Evolutionary conservation across 257 asterid species (phyloP), one percentile per base, ranked within the genome.

Genomic region (Asclepias syriaca): DNA sequence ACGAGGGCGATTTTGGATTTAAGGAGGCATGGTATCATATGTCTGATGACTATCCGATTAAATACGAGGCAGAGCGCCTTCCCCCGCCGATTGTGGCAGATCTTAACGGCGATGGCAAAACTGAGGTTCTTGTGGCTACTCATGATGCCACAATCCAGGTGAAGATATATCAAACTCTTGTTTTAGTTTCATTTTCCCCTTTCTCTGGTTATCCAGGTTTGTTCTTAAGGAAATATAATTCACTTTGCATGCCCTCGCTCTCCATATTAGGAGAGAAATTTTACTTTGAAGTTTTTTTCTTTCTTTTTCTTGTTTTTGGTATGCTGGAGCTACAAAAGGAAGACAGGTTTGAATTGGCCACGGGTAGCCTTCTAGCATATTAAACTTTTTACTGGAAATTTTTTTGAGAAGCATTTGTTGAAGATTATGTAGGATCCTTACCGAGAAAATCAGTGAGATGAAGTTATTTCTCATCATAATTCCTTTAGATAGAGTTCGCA

Each of bases 91-190:
- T 95, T 54, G 96, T 95, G 16, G 84, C 97, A 58, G 99, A 95
- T 90, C 93, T 95, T 74, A 95, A 95, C 75, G 99, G 99, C 43
- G 99, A 95, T 70, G 98, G 99, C 37, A 88, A 85, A 69, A 84
- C 80, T 27, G 99, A 95, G 88, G 90, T 95, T 77, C 93, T 95
- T 29, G 92, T 92, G 55, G 96, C 99, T 24, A 95, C 99, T 51
- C 97, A 92, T 80, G 99, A 95, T 80, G 97, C 98, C 46, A 95
- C 90, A 88, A 88, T 92, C 77, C 98, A 87, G 93, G 99, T 89
- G 10, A 49, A 37, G 68, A 34, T 3, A 13, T 58, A 1, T 58
- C 18, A 58, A 58, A 34, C 5, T 34, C 39, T 24, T 18, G n/a
- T 21, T 14, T 56, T 48, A 0, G 6, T 3, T 16, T 55, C 15